phyloP scores from a whole-genome alignment of 331 rosid species.

The Saraca asoca region DNA sequence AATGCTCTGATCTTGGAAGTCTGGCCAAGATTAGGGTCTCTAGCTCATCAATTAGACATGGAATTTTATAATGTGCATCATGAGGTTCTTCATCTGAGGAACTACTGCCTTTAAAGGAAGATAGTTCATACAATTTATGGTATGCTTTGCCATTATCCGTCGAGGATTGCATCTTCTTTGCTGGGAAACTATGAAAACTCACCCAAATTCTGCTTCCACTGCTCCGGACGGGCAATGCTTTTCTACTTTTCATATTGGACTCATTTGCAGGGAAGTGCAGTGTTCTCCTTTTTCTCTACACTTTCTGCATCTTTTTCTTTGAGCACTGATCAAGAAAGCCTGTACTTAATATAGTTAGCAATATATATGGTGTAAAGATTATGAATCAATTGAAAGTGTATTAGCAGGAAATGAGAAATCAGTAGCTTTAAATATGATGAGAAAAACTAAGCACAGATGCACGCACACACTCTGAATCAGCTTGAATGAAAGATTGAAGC shows the following conservation, averaged over 20 bases:
- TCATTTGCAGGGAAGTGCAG: slow-evolving; percentile 22
- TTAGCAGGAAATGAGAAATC: slow-evolving; percentile 5
- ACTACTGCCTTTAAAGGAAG: slow-evolving; percentile 33
- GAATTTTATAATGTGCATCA: slow-evolving; percentile 81
- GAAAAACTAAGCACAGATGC: not conserved
- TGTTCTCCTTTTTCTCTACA: slow-evolving; percentile 15
- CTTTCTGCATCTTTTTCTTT: slow-evolving; percentile 30
- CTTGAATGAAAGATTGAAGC: slow-evolving; percentile 3
- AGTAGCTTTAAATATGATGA: not conserved
- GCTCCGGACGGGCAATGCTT: slow-evolving; percentile 27
- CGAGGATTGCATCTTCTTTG: slow-evolving; percentile 32
- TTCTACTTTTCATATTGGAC: slow-evolving; percentile 25
- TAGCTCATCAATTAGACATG: slow-evolving; percentile 66
- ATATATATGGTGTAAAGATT: slow-evolving; percentile 25
- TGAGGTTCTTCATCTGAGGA: slow-evolving; percentile 52
- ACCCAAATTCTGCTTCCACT: slow-evolving; percentile 24
- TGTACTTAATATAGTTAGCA: slow-evolving; percentile 6
- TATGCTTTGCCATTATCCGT: slow-evolving; percentile 4
- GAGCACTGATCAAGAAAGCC: slow-evolving; percentile 33
- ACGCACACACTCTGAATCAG: slow-evolving; percentile 14
- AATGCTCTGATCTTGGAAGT: slow-evolving; percentile 67
- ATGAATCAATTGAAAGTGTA: slow-evolving; percentile 7
- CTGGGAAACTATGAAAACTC: slow-evolving; percentile 24
- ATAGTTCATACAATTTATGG: not conserved
- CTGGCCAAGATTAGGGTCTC: slow-evolving; percentile 73